Conservation (phyloP, 2,329 filamentous ascomycete species). For the Nemania sp. region DNA sequence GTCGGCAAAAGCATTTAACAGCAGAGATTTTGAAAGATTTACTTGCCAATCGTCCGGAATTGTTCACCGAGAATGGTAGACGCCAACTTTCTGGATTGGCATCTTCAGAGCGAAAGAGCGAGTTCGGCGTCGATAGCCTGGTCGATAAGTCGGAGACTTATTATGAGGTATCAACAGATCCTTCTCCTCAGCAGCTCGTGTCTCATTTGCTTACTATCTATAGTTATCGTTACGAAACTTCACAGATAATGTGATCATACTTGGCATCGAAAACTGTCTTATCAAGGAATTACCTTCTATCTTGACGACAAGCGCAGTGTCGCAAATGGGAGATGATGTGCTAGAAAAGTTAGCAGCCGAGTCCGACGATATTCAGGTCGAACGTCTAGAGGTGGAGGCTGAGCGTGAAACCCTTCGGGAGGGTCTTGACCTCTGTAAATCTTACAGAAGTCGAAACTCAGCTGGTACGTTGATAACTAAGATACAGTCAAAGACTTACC, state of each 20-base stretch:
- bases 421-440: conserved; percentile 33
- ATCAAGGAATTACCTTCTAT: conserved; percentile 42
- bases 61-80: conserved; percentile 34
- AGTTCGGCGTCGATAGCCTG: conserved; percentile 46
- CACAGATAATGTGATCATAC: conserved; percentile 43
- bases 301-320: conserved; percentile 40
- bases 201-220: conserved; percentile 8
- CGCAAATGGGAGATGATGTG: conserved; percentile 38
- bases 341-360: conserved; percentile 36
- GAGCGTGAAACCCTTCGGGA: conserved; percentile 30
- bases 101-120: conserved; percentile 19
- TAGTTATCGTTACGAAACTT: conserved; percentile 41
- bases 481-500: neutral
- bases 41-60: conserved; percentile 29
- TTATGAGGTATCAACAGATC: conserved; percentile 45
- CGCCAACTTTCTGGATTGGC: conserved; percentile 18
- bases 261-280: conserved; percentile 46
- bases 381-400: conserved; percentile 29
- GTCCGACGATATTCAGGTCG: conserved; percentile 30
- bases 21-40: conserved; percentile 26
- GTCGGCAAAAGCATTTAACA: conserved; percentile 22
- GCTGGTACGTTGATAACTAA: conserved; percentile 6
- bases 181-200: neutral
- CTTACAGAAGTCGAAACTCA: conserved; percentile 24
- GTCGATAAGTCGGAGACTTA: conserved; percentile 52